These are phyloP conservation scores for Glomus cerebriforme DNA, from an alignment of 192 early-diverging fungal species.

Conservation along the genomic window DNA sequence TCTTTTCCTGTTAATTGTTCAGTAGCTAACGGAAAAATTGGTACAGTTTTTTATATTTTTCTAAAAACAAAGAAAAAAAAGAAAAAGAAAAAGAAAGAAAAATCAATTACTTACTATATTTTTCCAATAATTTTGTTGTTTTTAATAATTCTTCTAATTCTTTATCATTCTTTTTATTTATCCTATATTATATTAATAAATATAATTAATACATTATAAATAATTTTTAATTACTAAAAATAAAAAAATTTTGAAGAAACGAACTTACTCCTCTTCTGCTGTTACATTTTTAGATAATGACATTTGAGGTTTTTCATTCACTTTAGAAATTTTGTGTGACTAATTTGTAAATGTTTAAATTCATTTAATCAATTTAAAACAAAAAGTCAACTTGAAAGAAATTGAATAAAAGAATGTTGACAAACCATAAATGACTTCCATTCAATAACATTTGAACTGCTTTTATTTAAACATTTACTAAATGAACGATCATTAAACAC, in stretches of 20 bases:
- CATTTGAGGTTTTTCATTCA: slow-evolving; percentile 2
- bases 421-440: slow-evolving; percentile 48
- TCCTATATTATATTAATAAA: slow-evolving; percentile 26
- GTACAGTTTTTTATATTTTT: too few relatives aligned
- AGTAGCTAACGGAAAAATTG: slow-evolving; percentile 35
- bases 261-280: slow-evolving; percentile 43
- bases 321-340: slow-evolving; percentile 38
- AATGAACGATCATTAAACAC: slow-evolving; percentile 36
- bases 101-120: slow-evolving; percentile 38
- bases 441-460: slow-evolving; percentile 32
- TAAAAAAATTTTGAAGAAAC: background rate
- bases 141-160: slow-evolving; percentile 44
- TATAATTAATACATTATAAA: background rate
- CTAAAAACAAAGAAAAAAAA: background rate
- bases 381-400: background rate
- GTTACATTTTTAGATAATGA: slow-evolving; percentile 19
- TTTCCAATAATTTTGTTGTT: slow-evolving; percentile 45
- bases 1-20: slow-evolving; percentile 47
- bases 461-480: slow-evolving; percentile 20
- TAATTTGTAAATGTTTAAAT: background rate
- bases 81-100: background rate
- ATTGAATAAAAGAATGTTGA: background rate
- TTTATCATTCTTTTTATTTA: slow-evolving; percentile 39
- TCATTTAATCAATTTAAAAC: background rate
- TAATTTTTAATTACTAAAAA: slow-evolving; percentile 12